Base-by-base conservation (phyloP, 129 eudicot genomes). In the Glebionis coronaria region DNA sequence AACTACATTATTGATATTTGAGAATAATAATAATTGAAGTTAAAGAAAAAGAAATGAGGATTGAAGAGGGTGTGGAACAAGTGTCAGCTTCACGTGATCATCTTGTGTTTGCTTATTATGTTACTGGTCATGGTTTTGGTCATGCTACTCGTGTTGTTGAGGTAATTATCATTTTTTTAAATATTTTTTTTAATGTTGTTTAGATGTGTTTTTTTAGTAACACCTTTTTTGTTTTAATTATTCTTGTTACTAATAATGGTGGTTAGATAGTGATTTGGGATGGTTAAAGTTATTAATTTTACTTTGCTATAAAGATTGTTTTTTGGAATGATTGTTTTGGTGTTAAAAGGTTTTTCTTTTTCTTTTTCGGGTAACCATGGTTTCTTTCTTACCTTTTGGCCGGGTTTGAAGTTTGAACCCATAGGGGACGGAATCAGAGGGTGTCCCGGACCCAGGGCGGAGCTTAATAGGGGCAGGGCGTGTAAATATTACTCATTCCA, bases 111-210 rank as follows among this genome's bases (percentile, higher is more conserved):
- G 95, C 97, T 18, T 90, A 90, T 55, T 90, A 90, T 68, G 97
- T 90, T 59, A 86, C 95, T 16, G 97, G 97, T 44, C 97, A 90
- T 75, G 97, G 97, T 4, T 90, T 90, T 15, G 97, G 95, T 29
- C 97, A 90, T 18, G 97, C 97, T 56, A 90, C 95, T 25, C 94
- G 97, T 44, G 97, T 90, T 63, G 90, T 82, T 47, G 97, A 90
- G 97, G 96, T 85, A 11, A 8, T 64, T 29, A 14, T 21, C 15
- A 56, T n/a, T 16, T 49, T 15, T 46, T 35, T 13, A 0, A 0
- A 23, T 16, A 35, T 64, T 45, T 79, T 47, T 59, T 19, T 60
- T 70, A 10, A 45, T 72, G 28, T n/a, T 21, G 42, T 12, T 54
- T 47, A 35, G 56, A 44, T 60, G 0, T 61, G 1, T 67, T 25